Evolutionary conservation across 768 basidiomycete genomes (phyloP).

Genomic region (Gautieria morchelliformis): DNA sequence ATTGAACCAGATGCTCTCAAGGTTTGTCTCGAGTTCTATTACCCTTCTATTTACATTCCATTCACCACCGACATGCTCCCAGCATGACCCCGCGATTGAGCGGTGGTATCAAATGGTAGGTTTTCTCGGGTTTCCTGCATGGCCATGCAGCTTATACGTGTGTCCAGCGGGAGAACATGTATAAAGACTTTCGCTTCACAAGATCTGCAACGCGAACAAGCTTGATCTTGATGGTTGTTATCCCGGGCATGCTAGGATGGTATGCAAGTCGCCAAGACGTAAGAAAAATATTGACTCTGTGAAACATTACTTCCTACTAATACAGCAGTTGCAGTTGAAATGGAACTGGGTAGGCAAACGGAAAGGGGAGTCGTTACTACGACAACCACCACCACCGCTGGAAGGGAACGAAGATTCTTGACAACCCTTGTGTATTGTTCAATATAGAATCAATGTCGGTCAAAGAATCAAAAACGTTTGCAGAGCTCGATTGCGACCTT

Average conservation of each 20-base stretch:
- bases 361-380: constrained; percentile 32
- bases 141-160: background rate
- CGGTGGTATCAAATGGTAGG: constrained; percentile 54
- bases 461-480: constrained; percentile 51
- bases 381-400: constrained; percentile 6
- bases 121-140: background rate
- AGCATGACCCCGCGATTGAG: constrained; percentile 44
- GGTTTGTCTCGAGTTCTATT: constrained; percentile 25
- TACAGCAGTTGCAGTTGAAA: constrained; percentile 19
- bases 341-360: constrained; percentile 47
- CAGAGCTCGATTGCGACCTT: constrained; percentile 85
- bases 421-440: background rate
- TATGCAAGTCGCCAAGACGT: constrained; percentile 31
- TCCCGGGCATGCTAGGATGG: constrained; percentile 48
- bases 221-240: constrained; percentile 45
- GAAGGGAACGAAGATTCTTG: background rate
- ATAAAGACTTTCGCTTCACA: constrained; percentile 77
- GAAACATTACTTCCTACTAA: background rate
- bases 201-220: constrained; percentile 51
- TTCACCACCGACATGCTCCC: constrained; percentile 12
- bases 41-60: background rate
- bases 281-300: constrained; percentile 15
- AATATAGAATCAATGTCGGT: too few species aligned
- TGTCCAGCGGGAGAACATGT: constrained; percentile 71
- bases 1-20: constrained; percentile 37